Conservation (phyloP, 2,329 filamentous ascomycete species). For the Aureobasidium vineae region DNA sequence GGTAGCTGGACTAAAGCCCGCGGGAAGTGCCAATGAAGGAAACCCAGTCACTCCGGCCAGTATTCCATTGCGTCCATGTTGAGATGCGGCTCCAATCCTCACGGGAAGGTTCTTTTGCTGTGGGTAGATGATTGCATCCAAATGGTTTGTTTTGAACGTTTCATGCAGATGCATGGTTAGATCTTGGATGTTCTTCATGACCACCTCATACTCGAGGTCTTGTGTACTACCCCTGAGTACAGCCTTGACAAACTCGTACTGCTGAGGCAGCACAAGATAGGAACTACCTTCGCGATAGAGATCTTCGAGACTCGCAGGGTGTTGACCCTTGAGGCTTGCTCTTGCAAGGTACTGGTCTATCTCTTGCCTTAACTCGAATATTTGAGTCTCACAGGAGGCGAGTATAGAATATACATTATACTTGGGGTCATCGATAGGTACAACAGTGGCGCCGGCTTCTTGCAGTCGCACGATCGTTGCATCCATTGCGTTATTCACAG, state of each 20-base stretch:
- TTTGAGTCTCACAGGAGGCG: constrained; percentile 57
- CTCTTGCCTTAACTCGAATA: constrained; percentile 57
- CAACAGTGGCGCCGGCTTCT: constrained; percentile 50
- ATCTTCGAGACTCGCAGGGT: constrained; percentile 49
- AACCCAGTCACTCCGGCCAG: constrained; percentile 54
- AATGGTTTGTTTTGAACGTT: constrained; percentile 50
- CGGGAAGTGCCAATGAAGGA: constrained; percentile 55
- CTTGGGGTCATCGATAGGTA: constrained; percentile 50
- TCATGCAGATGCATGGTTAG: constrained; percentile 53
- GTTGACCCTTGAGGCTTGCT: constrained; percentile 44
- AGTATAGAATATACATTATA: constrained; percentile 56
- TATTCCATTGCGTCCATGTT: constrained; percentile 60
- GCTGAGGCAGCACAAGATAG: constrained; percentile 60
- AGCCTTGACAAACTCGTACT: constrained; percentile 56
- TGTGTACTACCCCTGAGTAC: constrained; percentile 53
- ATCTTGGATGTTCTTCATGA: constrained; percentile 51
- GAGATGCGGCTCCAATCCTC: constrained; percentile 55
- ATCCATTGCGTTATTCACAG: constrained; percentile 56
- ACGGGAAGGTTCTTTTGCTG: constrained; percentile 64
- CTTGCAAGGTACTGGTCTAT: constrained; percentile 57
- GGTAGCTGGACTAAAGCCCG: constrained; percentile 53
- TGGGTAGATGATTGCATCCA: constrained; percentile 63
- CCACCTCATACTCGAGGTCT: constrained; percentile 51
- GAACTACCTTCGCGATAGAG: constrained; percentile 49
- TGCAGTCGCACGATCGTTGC: constrained; percentile 49